phyloP scores from a whole-genome alignment of 2,329 filamentous ascomycete genomes.

The Exophiala calicioides region DNA sequence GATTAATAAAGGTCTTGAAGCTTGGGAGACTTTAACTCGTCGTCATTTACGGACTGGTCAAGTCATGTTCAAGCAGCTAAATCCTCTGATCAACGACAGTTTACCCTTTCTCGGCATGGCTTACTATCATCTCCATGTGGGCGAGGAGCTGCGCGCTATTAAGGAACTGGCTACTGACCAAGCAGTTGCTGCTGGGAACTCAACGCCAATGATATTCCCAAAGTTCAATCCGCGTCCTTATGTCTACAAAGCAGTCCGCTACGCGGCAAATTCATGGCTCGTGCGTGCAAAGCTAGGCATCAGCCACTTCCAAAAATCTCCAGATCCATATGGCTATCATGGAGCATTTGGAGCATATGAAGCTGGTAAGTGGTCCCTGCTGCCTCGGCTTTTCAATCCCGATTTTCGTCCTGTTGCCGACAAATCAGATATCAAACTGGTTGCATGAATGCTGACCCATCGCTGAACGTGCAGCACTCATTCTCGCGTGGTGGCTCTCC shows the following conservation, averaged over 20 bases:
- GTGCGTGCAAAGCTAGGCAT: slow-evolving; percentile 3
- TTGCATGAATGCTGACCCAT: neutral
- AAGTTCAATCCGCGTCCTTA: neutral
- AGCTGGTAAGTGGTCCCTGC: neutral
- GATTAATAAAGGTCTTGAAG: slow-evolving; percentile 1
- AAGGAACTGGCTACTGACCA: neutral
- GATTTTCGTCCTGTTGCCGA: too few species aligned
- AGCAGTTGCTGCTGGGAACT: neutral
- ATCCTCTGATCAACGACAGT: neutral
- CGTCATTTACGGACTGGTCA: neutral
- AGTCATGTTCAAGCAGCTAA: neutral
- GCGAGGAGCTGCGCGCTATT: neutral
- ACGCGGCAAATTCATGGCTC: slow-evolving; percentile 2
- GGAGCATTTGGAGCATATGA: neutral
- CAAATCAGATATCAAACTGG: neutral
- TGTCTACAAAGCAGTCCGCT: slow-evolving; percentile 1
- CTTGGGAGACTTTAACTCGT: neutral
- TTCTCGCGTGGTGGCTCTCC: slow-evolving; percentile 5
- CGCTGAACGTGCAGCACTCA: neutral
- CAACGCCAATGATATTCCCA: neutral
- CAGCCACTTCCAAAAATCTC: neutral
- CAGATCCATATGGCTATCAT: neutral
- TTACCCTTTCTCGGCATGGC: neutral
- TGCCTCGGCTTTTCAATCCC: neutral
- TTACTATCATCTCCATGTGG: slow-evolving; percentile 2